Base-by-base conservation (phyloP, 2,329 filamentous ascomycete genomes). In the Septoria linicola region DNA sequence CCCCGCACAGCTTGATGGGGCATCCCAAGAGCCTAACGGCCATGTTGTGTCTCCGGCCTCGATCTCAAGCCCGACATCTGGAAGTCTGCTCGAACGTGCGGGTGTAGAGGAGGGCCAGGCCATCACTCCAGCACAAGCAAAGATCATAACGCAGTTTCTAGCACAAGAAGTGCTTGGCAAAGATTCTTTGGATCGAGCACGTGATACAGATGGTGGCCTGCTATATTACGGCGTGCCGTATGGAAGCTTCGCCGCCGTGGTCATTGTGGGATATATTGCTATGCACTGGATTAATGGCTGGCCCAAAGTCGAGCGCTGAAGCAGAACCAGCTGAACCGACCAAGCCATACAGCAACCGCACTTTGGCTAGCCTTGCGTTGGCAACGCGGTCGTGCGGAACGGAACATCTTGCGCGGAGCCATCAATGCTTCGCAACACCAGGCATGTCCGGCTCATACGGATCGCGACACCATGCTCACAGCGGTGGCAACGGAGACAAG, bases 271-370 rank as follows among this genome's bases (percentile, higher is more conserved):
- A 19, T 57, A 61, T 35, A 49, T 65, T 44, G 54, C 64, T 19
- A 67, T 68, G 65, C 59, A 47, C 36, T 68, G 59, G 59, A 59
- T 67, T 32, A 68, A 67, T 53, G 68, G 71, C 39, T 75, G 73
- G 64, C 70, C 72, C 27, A 73, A 73, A 54, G 66, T 70, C 13
- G 73, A 75, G 49, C 66, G 72, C 57, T 75, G 72, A 75, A 27
- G 23, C 23, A 5, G 23, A 10, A 27, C 23, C 41, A 51, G n/a
- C n/a, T n/a, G n/a, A n/a, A n/a, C n/a, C n/a, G n/a, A n/a, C n/a
- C n/a, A n/a, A n/a, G n/a, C n/a, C n/a, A n/a, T n/a, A n/a, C n/a
- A n/a, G n/a, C n/a, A n/a, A n/a, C n/a, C n/a, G n/a, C n/a, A n/a
- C n/a, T n/a, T n/a, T n/a, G n/a, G n/a, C n/a, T n/a, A n/a, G n/a